Percentiles rank a stretch among this genome's conserved stretches.
These are phyloP conservation scores for Tricholoma saponaceum DNA, from an alignment of 768 basidiomycete species.

Conservation along the genomic window DNA sequence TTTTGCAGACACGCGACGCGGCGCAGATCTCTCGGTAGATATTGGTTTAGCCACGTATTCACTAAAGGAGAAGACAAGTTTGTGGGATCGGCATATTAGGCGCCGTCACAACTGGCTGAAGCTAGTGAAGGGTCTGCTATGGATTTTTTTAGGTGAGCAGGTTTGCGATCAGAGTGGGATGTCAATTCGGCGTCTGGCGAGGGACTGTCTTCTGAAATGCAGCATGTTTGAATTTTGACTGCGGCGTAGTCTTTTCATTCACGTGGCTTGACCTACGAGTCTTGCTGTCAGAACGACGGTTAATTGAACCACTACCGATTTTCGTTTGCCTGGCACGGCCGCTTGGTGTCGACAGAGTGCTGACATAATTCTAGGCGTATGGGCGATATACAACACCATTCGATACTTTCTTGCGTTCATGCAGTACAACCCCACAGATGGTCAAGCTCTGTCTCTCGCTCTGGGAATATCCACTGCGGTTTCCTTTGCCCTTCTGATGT, in stretches of 20 bases:
- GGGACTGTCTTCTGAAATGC: neutral
- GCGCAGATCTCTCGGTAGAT: constrained; percentile 21
- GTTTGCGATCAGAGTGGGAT: neutral
- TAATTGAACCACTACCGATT: neutral
- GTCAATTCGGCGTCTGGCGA: neutral
- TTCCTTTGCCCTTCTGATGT: constrained; percentile 35
- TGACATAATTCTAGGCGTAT: constrained; percentile 35
- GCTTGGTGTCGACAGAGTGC: neutral
- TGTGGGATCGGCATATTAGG: constrained; percentile 5
- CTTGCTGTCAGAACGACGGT: neutral
- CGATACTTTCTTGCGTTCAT: constrained; percentile 65
- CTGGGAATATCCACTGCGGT: constrained; percentile 45
- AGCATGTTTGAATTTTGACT: neutral
- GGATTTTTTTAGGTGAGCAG: constrained; percentile 35
- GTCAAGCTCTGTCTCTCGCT: constrained; percentile 40
- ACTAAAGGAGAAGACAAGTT: neutral
- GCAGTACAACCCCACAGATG: constrained; percentile 32
- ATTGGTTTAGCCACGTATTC: constrained; percentile 18
- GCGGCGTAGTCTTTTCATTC: neutral
- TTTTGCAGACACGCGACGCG: constrained; percentile 20
- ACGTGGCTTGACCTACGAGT: neutral
- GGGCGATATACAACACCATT: constrained; percentile 58
- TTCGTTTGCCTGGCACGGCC: neutral
- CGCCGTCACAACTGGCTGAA: constrained; percentile 27
- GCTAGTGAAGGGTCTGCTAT: constrained; percentile 24